Conservation (phyloP, 768 basidiomycete species). For the Boletus sp. region DNA sequence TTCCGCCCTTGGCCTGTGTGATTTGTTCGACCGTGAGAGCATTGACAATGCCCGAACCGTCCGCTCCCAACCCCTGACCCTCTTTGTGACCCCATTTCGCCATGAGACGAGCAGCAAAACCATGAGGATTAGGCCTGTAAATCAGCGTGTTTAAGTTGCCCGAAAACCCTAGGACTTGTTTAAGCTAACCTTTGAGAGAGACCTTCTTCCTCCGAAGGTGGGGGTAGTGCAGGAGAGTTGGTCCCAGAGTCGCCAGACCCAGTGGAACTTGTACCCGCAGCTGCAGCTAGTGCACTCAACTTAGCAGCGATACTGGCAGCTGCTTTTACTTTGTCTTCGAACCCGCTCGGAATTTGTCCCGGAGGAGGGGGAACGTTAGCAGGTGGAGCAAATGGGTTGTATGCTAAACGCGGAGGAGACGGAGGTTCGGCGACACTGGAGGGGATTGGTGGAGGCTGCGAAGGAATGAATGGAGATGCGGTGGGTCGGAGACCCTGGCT, state of each 20-base stretch:
- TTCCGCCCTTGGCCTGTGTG: slow-evolving; percentile 35
- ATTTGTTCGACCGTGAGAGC: slow-evolving; percentile 80
- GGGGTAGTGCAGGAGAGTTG: slow-evolving; percentile 26
- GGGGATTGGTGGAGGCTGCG: slow-evolving; percentile 21
- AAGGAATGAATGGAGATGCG: slow-evolving; percentile 29
- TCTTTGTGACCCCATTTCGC: slow-evolving; percentile 96
- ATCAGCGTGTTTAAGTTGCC: background rate
- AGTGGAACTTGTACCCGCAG: slow-evolving; percentile 18
- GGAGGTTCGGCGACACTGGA: slow-evolving; percentile 25
- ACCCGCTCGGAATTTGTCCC: slow-evolving; percentile 38
- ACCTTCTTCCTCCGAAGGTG: slow-evolving; percentile 33
- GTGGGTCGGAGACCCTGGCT: slow-evolving; percentile 38
- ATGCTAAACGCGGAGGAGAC: slow-evolving; percentile 57
- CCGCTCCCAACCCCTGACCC: slow-evolving; percentile 87
- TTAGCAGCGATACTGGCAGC: slow-evolving; percentile 84
- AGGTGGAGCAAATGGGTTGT: slow-evolving; percentile 69
- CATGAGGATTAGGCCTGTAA: slow-evolving; percentile 57
- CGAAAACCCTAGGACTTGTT: background rate
- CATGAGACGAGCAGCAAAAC: slow-evolving; percentile 86
- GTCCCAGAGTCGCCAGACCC: slow-evolving; percentile 28
- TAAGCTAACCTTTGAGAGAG: slow-evolving; percentile 13
- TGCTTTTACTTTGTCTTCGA: slow-evolving; percentile 70
- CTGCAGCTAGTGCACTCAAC: slow-evolving; percentile 54
- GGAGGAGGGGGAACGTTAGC: slow-evolving; percentile 61
- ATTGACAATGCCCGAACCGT: slow-evolving; percentile 84